These are phyloP conservation scores for Melampsora larici-populina DNA, from an alignment of 1,284 basidiomycete species.

Conservation along the genomic window DNA sequence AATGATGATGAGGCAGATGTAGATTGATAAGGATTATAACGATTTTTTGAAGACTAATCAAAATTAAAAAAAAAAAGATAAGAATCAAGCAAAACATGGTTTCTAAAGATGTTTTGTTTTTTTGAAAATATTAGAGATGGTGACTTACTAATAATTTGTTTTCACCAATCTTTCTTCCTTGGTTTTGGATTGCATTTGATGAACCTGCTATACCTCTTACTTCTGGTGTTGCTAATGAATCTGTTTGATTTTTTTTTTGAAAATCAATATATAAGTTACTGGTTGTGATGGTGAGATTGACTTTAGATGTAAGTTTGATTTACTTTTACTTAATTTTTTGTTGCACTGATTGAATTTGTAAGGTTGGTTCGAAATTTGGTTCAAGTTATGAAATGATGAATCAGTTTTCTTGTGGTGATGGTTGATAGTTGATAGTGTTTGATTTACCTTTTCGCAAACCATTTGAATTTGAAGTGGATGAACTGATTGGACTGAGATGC, in stretches of 20 bases:
- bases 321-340: constrained; percentile 27
- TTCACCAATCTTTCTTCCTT: constrained; percentile 33
- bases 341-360: constrained; percentile 9
- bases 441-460: constrained; percentile 40
- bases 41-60: constrained; percentile 37
- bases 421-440: not conserved
- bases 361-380: not conserved
- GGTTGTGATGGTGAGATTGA: too few species aligned
- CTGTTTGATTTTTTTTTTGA: not conserved
- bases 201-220: constrained; percentile 38
- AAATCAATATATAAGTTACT: constrained; percentile 3
- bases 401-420: not conserved
- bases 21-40: constrained; percentile 40
- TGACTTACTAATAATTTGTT: constrained; percentile 35
- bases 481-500: too few species aligned
- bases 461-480: not conserved
- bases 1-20: constrained; percentile 4
- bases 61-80: not conserved
- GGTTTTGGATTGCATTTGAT: not conserved
- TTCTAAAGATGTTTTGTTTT: too few species aligned
- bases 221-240: constrained; percentile 41
- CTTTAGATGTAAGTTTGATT: too few species aligned
- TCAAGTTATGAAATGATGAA: too few species aligned
- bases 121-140: too few species aligned
- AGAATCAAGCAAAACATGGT: too few species aligned